These are phyloP conservation scores for Pyricularia grisea DNA, from an alignment of 2,329 filamentous ascomycete genomes.

Conservation along the genomic window DNA sequence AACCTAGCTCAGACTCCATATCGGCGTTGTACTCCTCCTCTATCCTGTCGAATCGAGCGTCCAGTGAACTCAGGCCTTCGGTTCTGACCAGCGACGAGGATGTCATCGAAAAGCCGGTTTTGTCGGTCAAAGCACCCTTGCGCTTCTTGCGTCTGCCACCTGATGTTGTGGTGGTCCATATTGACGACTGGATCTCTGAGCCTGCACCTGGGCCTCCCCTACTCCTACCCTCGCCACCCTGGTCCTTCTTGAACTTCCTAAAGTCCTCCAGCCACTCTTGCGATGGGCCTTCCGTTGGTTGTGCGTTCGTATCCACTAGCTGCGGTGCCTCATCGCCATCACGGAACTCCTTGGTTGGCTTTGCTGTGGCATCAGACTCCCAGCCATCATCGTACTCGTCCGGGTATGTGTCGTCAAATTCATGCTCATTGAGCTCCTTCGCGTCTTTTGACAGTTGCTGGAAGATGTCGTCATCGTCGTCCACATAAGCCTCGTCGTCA, in stretches of 20 bases:
- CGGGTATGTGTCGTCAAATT: conserved; percentile 62
- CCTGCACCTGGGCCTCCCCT: conserved; percentile 19
- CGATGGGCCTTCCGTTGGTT: conserved; percentile 51
- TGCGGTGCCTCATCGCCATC: conserved; percentile 32
- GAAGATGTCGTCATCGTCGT: conserved; percentile 80
- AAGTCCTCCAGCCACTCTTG: conserved; percentile 90
- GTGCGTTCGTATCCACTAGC: conserved; percentile 31
- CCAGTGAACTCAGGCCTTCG: conserved; percentile 75
- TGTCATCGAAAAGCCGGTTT: conserved; percentile 90
- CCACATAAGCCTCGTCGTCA: conserved; percentile 92
- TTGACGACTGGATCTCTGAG: conserved; percentile 59
- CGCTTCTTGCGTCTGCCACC: conserved; percentile 86
- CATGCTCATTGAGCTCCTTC: conserved; percentile 50
- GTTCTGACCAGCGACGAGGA: conserved; percentile 93
- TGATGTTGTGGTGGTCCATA: conserved; percentile 67
- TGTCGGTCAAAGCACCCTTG: conserved; percentile 84
- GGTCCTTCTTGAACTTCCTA: conserved; percentile 85
- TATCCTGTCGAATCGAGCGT: conserved; percentile 84
- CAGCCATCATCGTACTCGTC: conserved; percentile 57
- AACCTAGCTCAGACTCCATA: conserved; percentile 35
- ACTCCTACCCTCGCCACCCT: conserved; percentile 36
- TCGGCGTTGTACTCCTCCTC: conserved; percentile 63
- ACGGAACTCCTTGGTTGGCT: conserved; percentile 52
- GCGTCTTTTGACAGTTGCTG: conserved; percentile 35
- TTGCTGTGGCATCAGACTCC: conserved; percentile 91